phyloP scores from a whole-genome alignment of 495 filamentous ascomycete species.

The Sphaerosporella brunnea region DNA sequence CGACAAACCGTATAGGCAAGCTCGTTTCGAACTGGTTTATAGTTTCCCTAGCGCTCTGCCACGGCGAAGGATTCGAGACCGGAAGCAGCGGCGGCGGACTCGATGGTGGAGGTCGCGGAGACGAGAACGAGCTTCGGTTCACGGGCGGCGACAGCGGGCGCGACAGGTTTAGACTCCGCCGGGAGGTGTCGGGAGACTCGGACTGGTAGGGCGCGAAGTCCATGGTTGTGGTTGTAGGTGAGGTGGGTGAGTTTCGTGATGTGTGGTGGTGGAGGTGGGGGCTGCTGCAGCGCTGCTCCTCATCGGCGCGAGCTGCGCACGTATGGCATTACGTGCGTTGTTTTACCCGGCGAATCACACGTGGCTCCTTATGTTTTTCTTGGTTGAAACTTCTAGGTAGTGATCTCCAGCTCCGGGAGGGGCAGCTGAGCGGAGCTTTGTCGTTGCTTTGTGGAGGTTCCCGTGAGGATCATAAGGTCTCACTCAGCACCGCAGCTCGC shows the following conservation, averaged over 20 bases:
- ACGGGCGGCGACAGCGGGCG: constrained; percentile 48
- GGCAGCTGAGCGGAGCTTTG: no score
- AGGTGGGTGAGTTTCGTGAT: not conserved
- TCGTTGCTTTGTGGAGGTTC: no score
- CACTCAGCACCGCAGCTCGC: no score
- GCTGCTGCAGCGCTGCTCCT: no score
- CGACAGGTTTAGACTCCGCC: constrained; percentile 52
- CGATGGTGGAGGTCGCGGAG: constrained; percentile 26
- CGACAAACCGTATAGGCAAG: constrained; percentile 37
- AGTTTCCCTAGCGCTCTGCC: constrained; percentile 27
- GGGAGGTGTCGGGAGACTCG: constrained; percentile 22
- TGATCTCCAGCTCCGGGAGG: no score
- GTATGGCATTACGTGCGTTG: no score
- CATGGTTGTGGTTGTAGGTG: constrained; percentile 33
- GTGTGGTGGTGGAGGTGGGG: no score
- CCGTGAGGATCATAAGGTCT: no score
- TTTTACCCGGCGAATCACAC: no score
- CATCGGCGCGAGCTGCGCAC: no score
- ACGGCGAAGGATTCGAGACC: constrained; percentile 25
- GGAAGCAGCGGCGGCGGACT: constrained; percentile 27
- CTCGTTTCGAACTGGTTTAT: constrained; percentile 53
- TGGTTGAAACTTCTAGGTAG: no score
- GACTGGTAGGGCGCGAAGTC: constrained; percentile 92
- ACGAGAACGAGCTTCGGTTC: constrained; percentile 28
- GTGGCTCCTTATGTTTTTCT: no score